phyloP scores from a whole-genome alignment of 2,329 filamentous ascomycete genomes.

The Phaeosphaeria sp. region DNA sequence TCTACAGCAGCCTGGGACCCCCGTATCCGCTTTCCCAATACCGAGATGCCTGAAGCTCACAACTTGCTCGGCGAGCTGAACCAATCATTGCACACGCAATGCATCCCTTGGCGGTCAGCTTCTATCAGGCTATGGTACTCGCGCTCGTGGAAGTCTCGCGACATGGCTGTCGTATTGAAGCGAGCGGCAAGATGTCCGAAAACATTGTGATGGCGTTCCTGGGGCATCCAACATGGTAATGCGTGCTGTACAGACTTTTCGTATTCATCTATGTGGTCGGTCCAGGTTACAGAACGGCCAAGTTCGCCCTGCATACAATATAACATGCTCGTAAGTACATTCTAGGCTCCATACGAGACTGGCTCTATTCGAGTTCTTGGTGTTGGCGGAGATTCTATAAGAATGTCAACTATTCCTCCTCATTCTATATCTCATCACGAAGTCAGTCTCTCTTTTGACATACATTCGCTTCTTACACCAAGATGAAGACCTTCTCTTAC shows the following conservation, averaged over 20 bases:
- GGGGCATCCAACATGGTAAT: conserved; percentile 10
- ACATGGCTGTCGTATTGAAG: conserved; percentile 5
- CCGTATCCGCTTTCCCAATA: conserved; percentile 20
- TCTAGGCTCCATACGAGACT: conserved; percentile 4
- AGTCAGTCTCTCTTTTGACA: not conserved
- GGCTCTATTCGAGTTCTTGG: conserved; percentile 1
- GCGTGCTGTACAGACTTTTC: conserved; percentile 6
- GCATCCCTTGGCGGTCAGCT: conserved; percentile 25
- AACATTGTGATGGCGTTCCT: not conserved
- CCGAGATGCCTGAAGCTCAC: conserved; percentile 11
- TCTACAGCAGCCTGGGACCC: conserved; percentile 13
- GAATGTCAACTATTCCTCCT: not conserved
- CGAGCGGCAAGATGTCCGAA: conserved; percentile 20
- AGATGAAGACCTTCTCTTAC: conserved; percentile 16
- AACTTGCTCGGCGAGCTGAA: not conserved
- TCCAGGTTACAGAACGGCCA: not conserved
- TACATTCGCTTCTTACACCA: not conserved
- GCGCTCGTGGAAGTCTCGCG: not conserved
- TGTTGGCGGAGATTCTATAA: not conserved
- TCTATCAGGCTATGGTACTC: conserved; percentile 15
- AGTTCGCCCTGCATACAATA: conserved; percentile 1
- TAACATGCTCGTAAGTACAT: conserved; percentile 11
- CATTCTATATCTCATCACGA: not conserved
- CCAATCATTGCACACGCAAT: conserved; percentile 25
- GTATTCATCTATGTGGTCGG: conserved; percentile 27